Base-by-base conservation (phyloP, 2,329 filamentous ascomycete genomes). In the Davidsoniella australis region DNA sequence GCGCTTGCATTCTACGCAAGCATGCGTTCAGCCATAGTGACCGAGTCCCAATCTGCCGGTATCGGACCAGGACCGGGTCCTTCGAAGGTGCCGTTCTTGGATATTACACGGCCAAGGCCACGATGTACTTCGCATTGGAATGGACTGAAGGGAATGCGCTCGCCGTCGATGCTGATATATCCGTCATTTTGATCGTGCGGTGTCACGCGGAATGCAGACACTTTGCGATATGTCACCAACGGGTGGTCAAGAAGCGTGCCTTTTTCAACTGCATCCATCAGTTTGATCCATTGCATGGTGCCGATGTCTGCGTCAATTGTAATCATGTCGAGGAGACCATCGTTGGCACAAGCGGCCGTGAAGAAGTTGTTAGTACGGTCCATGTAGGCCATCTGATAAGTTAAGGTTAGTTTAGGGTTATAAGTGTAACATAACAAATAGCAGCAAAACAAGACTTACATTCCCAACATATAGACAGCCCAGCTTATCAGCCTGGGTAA, bases 391-490 rank as follows among this genome's bases (percentile, higher is more conserved):
- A 96, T 93, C 78, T 82, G 48, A 8, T 6, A 20, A 23, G 3
- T 10, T 17, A 18, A n/a, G 24, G 33, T 46, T 26, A 23, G 46
- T 41, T 36, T 42, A 36, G 37, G 26, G 6, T n/a, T 23, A 24
- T 18, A 16, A n/a, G 5, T 29, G 29, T 16, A 18, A 23, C 7
- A 18, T 23, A 29, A 26, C 18, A 29, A 20, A 26, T 5, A 33
- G 12, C 14, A 14, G 18, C 14, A 39, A n/a, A 17, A 41, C 14
- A 18, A 17, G 17, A 67, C 76, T 66, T 60, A 80, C 78, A 62
- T 95, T 98, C 54, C 91, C 91, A 29, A 81, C 84, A 64, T 93
- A 96, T 62, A 98, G 94, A 59, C 85, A 95, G 43, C 87, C 87
- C 49, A 98, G 68, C 26, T 81, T 85, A 54, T 91, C 78, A 54